A percentile compares a stretch with the other conserved stretches of the same genome.
phyloP scores from a whole-genome alignment of 148 eudicot genomes.

The Mesembryanthemum crystallinum region DNA sequence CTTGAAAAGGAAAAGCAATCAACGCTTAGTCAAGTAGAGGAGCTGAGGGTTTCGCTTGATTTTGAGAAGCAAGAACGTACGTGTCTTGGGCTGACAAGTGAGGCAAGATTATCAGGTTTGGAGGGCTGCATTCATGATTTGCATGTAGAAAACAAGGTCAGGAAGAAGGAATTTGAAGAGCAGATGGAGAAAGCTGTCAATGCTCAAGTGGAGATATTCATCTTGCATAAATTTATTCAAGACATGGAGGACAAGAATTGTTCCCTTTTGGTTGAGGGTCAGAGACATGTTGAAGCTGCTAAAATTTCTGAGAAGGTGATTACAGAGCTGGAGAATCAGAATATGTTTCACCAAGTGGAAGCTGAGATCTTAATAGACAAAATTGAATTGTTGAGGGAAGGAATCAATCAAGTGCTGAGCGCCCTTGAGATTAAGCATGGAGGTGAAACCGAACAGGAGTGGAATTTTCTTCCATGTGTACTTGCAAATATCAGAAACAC shows the following conservation, averaged over 20 bases:
- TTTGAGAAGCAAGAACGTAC: conserved; percentile 64
- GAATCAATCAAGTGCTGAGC: conserved; percentile 58
- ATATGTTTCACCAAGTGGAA: conserved; percentile 85
- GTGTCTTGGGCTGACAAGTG: conserved; percentile 42
- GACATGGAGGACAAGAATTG: conserved; percentile 89
- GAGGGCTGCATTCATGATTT: conserved; percentile 57
- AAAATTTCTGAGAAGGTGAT: conserved; percentile 71
- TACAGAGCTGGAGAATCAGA: conserved; percentile 83
- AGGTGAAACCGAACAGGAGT: conserved; percentile 46
- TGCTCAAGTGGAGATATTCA: conserved; percentile 82
- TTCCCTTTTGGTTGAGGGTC: conserved; percentile 59
- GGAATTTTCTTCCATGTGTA: conserved; percentile 43
- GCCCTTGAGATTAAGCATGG: conserved; percentile 48
- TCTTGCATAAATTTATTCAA: conserved; percentile 76
- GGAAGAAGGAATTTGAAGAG: conserved; percentile 77
- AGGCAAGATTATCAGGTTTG: conserved; percentile 55
- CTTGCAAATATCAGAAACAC: conserved; percentile 44
- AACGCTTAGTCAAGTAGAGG: conserved; percentile 50
- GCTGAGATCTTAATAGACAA: conserved; percentile 70
- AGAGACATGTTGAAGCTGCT: conserved; percentile 71
- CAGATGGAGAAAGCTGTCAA: conserved; percentile 75
- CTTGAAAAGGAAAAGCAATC: conserved; percentile 69
- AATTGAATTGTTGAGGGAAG: conserved; percentile 64
- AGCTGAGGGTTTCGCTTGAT: conserved; percentile 52
- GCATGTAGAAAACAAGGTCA: conserved; percentile 62